Evolutionary conservation across 805 yeast species (phyloP).

Genomic region (Candida orba): DNA sequence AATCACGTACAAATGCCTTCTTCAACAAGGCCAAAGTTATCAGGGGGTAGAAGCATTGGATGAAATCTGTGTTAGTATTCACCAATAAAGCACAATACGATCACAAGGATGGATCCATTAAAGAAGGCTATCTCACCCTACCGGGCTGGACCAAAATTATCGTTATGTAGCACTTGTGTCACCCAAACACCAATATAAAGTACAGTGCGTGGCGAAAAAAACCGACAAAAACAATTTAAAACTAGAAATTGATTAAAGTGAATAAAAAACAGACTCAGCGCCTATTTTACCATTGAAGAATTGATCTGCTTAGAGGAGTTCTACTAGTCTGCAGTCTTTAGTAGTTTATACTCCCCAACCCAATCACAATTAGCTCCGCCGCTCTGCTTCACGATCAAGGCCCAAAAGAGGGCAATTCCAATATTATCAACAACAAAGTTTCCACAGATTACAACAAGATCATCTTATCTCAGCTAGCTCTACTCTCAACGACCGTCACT

Average conservation of each 20-base stretch:
- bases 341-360: not conserved
- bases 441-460: constrained; percentile 23
- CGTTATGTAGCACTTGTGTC: not conserved
- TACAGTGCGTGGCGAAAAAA: constrained; percentile 1
- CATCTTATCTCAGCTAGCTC: constrained; percentile 44
- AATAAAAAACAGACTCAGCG: not conserved
- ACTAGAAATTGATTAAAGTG: not conserved
- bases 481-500: constrained; percentile 39
- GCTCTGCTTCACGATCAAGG: constrained; percentile 2
- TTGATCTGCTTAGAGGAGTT: constrained; percentile 1
- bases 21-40: constrained; percentile 87
- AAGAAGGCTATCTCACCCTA: too few species aligned
- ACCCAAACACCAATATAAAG: not conserved
- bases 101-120: too few species aligned
- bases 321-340: not conserved
- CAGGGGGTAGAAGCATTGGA: constrained; percentile 66
- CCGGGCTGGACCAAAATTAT: too few species aligned
- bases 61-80: too few species aligned
- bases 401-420: constrained; percentile 9
- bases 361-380: constrained; percentile 7
- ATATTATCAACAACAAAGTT: not conserved
- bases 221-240: not conserved
- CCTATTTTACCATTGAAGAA: not conserved
- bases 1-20: constrained; percentile 49
- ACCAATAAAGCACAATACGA: too few species aligned